Evolutionary conservation across 805 yeast genomes (phyloP).

Genomic region (Hermanozyma aechmeae): DNA sequence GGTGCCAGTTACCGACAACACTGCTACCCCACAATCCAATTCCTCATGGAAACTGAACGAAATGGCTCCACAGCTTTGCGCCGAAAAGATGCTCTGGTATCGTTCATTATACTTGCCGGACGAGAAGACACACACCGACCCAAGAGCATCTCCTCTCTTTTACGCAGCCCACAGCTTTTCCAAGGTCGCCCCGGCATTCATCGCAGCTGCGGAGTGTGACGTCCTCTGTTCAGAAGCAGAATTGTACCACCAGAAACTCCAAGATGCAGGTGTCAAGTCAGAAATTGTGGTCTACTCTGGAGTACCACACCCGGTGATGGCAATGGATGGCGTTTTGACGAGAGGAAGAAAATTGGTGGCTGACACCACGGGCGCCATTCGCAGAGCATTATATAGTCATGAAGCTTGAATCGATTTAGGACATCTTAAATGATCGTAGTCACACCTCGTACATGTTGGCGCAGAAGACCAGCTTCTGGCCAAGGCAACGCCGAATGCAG

Average conservation of each 20-base stretch:
- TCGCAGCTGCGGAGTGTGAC: constrained; percentile 37
- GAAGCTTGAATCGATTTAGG: too few relatives aligned
- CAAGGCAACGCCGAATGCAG: constrained; percentile 47
- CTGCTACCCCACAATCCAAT: constrained; percentile 26
- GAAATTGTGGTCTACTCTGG: constrained; percentile 29
- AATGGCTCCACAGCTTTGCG: constrained; percentile 35
- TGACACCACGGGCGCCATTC: constrained; percentile 21
- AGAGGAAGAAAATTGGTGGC: constrained; percentile 23
- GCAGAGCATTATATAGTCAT: constrained; percentile 10
- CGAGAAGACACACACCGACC: constrained; percentile 14
- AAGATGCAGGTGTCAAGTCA: constrained; percentile 24
- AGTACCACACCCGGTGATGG: constrained; percentile 42
- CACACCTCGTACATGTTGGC: constrained; percentile 51
- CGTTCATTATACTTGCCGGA: constrained; percentile 31
- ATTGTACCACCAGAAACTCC: constrained; percentile 30
- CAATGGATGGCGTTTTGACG: constrained; percentile 31
- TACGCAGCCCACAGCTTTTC: constrained; percentile 30
- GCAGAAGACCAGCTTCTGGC: constrained; percentile 36
- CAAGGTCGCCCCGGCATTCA: constrained; percentile 30
- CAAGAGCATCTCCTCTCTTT: constrained; percentile 33
- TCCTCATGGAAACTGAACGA: constrained; percentile 30
- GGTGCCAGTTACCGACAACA: constrained; percentile 36
- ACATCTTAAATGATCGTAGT: too few relatives aligned
- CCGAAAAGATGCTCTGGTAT: constrained; percentile 38
- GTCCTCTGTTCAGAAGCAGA: constrained; percentile 36